Base-by-base conservation (phyloP, 2,329 filamentous ascomycete species). In the Aphanoascus verrucosus region DNA sequence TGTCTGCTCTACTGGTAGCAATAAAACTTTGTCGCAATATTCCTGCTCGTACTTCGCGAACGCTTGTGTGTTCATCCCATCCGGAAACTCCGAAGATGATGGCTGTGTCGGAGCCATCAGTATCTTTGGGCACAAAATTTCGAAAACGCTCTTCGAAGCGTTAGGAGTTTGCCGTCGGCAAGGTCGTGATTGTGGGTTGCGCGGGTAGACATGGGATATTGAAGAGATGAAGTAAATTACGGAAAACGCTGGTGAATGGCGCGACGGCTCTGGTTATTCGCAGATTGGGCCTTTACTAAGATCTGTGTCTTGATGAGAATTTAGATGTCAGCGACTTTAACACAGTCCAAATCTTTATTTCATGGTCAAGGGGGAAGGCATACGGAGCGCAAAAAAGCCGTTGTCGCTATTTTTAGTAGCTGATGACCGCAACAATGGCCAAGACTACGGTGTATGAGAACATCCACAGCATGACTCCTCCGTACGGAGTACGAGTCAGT, bases 1-100 rank as follows among this genome's bases (percentile, higher is more conserved):
- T 9, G 65, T 64, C 54, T 68, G 49, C 5, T 32, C 38, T 19
- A 32, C 41, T 31, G 41, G n/a, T 48, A 55, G 40, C 15, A 51
- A 45, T 28, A 57, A 42, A 31, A 57, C 56, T 12, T 19, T 35
- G 15, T 56, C 41, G 38, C 51, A 35, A 34, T 56, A 57, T 46
- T 46, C 42, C 20, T 28, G 23, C 20, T 57, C 50, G 32, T 57
- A 32, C n/a, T 47, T 15, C 12, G 51, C 8, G 17, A 20, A 38
- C 12, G 38, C 38, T 17, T 43, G 44, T 11, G 9, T 11, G 5
- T n/a, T 20, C 17, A 23, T n/a, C 7, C 19, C 38, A 31, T 32
- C 11, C n/a, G 45, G 38, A 45, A 40, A 17, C 6, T 44, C 46
- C 1, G 40, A 47, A 14, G 32, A 41, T 5, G 17, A 52, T 20